Evolutionary conservation across 768 basidiomycete species (phyloP), one percentile per base, ranked within the genome.

Genomic region (Pseudohyphozyma bogoriensis): DNA sequence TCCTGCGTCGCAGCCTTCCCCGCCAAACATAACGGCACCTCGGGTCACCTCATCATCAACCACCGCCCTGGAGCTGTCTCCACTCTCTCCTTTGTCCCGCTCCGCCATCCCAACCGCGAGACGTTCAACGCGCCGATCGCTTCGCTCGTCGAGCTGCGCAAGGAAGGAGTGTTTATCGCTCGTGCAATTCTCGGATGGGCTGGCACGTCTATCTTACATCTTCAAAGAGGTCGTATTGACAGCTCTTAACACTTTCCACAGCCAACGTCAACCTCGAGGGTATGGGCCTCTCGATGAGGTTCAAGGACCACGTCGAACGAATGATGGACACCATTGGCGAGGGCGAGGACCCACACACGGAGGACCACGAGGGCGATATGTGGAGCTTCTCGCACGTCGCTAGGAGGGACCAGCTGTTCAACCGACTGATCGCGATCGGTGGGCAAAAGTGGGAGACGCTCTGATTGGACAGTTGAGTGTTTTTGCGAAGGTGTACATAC

Each of bases 101-200:
- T 70, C 46, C 64, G 68, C 22, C 69, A 70, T 0, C 61, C 39
- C 22, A 56, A 69, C 26, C 57, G 70, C 40, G 64, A 63, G 33
- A 39, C 60, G 3, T 75, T 73, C 53, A 57, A 68, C 22, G 60
- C 65, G 51, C 63, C 71, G 15, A 70, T 77, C 64, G 71, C 73
- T 56, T 74, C 75, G 58, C 70, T 77, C 39, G 73, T 74, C 53
- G 76, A 77, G 66, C 65, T 77, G 58, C 75, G 76, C 67, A 70
- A 75, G 72, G 61, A 65, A 28, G 74, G 75, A 45, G 72, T 77
- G 33, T 72, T 72, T 33, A 72, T 76, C 64, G 68, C 73, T 6
- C 72, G 76, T 20, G 67, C 73, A 12, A 72, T 73, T 3, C 72
- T 77, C 29, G 75, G 74, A 0, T 77, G 73, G 73, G 74, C 71